Evolutionary conservation across 495 filamentous ascomycete species (phyloP), one percentile per base, ranked within the genome.

Genomic region (Aeminium ludgeri): DNA sequence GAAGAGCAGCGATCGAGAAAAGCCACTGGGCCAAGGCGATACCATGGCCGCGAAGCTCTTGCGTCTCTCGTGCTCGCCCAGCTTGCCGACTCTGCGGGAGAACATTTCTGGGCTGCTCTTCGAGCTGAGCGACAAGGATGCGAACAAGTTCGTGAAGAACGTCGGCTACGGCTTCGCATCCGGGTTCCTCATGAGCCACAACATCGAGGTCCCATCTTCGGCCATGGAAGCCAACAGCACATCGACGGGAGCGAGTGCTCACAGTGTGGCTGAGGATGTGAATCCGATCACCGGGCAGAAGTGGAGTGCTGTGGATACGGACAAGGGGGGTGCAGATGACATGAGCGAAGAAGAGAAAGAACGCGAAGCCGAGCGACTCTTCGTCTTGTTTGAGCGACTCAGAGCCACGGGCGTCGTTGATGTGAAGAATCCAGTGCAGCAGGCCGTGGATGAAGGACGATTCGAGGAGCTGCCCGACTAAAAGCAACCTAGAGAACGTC

Each of bases 331-430:
- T 8, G 58, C 70, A 3, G 60, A 70, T 1, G 69, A 76, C 15
- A 96, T 97, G 89, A 87, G 80, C 5, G 64, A 76, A 25, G 89
- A 82, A 44, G 86, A 97, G 67, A 94, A 80, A 59, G 84, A 94
- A 54, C 66, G 82, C 33, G 89, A 97, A 57, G 89, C 89, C 0
- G 89, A 97, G 58, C 76, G 72, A 50, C 62, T 97, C 0, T 94
- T 96, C 62, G 84, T 96, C 11, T 65, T 97, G 12, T 97, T 97
- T 60, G 86, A 97, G 60, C 74, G 86, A 55, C 58, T 93, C 31
- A 85, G 72, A 60, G 73, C 74, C 48, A 93, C 78, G 34, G 89
- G 89, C 12, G 65, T 95, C 8, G 69, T 96, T 34, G 70, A 73
- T 40, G 80, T 86, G 1, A 70, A 85, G 60, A 94, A 96, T 52